Evolutionary conservation across 1,139 yeast species (phyloP).

Genomic region (Zhuliangozyma parablackwelliae): DNA sequence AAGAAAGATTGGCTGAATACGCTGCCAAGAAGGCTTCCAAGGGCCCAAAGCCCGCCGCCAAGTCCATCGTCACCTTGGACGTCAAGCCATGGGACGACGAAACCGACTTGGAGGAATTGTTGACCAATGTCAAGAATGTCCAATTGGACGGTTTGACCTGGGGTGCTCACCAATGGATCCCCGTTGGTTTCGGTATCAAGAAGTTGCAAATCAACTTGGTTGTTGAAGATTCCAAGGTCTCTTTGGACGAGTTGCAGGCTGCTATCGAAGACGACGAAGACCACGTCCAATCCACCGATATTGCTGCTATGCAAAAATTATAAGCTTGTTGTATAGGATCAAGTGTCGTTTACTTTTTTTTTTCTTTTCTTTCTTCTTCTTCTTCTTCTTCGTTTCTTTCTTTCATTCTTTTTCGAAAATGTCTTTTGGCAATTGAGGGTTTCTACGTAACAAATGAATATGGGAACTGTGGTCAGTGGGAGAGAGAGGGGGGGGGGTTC

Average conservation of each 20-base stretch:
- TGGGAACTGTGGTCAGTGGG: too few species aligned
- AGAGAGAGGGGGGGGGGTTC: too few species aligned
- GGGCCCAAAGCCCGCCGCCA: constrained; percentile 98
- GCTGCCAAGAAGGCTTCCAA: constrained; percentile 96
- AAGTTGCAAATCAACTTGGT: constrained; percentile 98
- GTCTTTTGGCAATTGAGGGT: too few species aligned
- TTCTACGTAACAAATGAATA: too few species aligned
- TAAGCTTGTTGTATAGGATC: constrained; percentile 35
- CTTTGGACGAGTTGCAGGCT: constrained; percentile 84
- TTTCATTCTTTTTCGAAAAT: too few species aligned
- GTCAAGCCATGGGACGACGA: constrained; percentile 99
- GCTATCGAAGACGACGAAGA: constrained; percentile 93
- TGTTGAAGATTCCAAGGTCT: constrained; percentile 94
- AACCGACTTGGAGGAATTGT: constrained; percentile 86
- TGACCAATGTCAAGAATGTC: constrained; percentile 79
- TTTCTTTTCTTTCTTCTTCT: too few species aligned
- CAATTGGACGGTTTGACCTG: constrained; percentile 91
- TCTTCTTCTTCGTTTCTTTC: too few species aligned
- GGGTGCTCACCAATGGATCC: constrained; percentile 97
- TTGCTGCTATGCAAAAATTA: constrained; percentile 97
- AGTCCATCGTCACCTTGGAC: constrained; percentile 92
- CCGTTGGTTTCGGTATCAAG: constrained; percentile 99
- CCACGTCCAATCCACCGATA: constrained; percentile 96
- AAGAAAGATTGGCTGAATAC: constrained; percentile 96
- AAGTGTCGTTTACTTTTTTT: too few species aligned